Base-by-base conservation (phyloP, 176 grass and related monocot species). In the Aegilops longissima region DNA sequence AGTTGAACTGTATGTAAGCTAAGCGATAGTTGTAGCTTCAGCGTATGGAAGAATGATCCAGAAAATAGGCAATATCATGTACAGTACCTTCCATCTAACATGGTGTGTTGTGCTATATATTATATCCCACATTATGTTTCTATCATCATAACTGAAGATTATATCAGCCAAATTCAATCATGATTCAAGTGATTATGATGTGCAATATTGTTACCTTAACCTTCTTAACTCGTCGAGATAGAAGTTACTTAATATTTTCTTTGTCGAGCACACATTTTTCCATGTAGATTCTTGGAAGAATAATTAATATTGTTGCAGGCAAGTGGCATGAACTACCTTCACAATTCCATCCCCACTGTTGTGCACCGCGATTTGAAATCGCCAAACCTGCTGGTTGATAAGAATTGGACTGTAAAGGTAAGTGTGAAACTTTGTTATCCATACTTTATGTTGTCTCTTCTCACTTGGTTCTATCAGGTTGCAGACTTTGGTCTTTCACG, bases 381-480 rank as follows among this genome's bases (percentile, higher is more conserved):
- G 6, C 94, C 93, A 58, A 98, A 98, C 84, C 86, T 98, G 58
- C 88, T 98, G 87, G 96, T 98, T 29, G 96, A 98, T 76, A 98
- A 94, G 90, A 98, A 94, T 87, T 98, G 93, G 96, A 98, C 90
- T 56, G 93, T 96, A 21, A 96, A 96, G 93, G 96, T 98, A 71
- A 47, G 3, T 12, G 12, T 17, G 29, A 21, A 81, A 76, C 20
- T 87, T 56, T 36, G 10, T 18, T 76, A 9, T 35, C 11, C 27
- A 40, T 62, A 67, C 34, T n/a, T 42, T 27, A 27, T 84, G 9
- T 69, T 80, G 65, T 74, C 21, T 87, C 20, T 52, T 87, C 75
- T 91, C 76, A 20, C 56, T 49, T 80, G 34, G 30, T 77, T 77
- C 52, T 63, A 81, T 79, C 45, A 98, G 96, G 96, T 98, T 52